Evolutionary conservation across 2,329 filamentous ascomycete species (phyloP).

Genomic region (Colletotrichum sp.): DNA sequence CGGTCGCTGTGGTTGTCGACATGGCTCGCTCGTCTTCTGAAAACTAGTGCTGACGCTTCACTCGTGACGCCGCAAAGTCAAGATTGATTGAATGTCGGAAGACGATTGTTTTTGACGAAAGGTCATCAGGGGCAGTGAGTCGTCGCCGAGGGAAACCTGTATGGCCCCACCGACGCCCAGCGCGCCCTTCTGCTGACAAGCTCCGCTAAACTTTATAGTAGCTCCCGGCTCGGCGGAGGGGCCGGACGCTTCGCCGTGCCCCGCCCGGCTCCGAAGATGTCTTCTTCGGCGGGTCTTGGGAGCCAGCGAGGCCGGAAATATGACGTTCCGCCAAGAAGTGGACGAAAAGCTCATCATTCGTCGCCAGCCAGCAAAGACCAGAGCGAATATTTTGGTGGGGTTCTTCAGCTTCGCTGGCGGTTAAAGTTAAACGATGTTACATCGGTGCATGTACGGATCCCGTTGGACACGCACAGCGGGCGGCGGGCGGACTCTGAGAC

Average conservation of each 20-base stretch:
- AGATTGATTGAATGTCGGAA: not conserved
- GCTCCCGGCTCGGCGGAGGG: not conserved
- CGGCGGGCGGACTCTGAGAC: not conserved
- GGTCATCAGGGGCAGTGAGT: not conserved
- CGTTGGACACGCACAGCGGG: not conserved
- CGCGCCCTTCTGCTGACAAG: slow-evolving; percentile 10
- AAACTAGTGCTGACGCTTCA: not conserved
- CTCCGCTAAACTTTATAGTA: not conserved
- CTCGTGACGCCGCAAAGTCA: not conserved
- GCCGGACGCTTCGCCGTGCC: not conserved
- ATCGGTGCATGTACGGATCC: not conserved
- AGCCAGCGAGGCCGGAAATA: not conserved
- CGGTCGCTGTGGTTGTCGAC: slow-evolving; percentile 2
- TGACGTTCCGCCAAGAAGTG: not conserved
- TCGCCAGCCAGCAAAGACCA: not conserved
- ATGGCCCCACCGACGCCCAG: not conserved
- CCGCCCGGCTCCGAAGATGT: not conserved
- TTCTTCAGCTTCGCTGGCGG: not conserved
- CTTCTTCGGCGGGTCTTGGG: not conserved
- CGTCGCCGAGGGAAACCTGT: not conserved
- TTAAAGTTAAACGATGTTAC: slow-evolving; percentile 9
- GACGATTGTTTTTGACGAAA: not conserved
- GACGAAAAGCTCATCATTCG: not conserved
- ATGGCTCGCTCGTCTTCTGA: not conserved
- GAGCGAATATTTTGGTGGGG: not conserved